Evolutionary conservation across 441 rosid genomes (phyloP).

Genomic region (Metrosideros polymorpha): DNA sequence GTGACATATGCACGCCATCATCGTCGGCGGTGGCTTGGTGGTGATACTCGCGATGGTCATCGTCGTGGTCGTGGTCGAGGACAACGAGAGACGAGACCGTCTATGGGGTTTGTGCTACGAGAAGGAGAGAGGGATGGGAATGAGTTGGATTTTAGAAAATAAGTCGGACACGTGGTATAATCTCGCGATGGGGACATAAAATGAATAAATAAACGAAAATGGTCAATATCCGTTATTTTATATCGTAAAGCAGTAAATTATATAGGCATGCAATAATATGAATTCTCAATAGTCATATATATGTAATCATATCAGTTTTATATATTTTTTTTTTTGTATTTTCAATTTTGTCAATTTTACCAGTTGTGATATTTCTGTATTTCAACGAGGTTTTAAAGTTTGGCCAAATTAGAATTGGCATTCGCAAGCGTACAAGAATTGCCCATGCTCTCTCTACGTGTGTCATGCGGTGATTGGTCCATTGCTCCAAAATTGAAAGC

Average conservation of each 20-base stretch:
- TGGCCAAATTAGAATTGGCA: background rate
- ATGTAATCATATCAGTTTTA: background rate
- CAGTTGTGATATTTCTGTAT: background rate
- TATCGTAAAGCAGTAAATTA: background rate
- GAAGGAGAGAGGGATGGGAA: background rate
- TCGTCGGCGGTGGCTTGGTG: background rate
- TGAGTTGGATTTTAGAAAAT: background rate
- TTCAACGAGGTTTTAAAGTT: background rate
- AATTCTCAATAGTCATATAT: background rate
- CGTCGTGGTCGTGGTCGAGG: background rate
- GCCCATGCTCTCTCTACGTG: conserved; percentile 9
- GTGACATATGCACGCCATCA: background rate
- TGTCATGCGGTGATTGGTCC: background rate
- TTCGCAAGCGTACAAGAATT: conserved; percentile 3
- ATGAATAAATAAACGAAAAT: background rate
- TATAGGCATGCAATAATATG: background rate
- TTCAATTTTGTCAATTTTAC: background rate
- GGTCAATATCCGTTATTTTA: too few relatives aligned
- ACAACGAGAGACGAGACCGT: background rate
- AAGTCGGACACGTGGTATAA: background rate
- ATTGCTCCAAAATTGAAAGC: background rate
- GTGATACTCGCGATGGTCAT: background rate
- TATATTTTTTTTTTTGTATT: background rate
- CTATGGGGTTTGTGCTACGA: background rate
- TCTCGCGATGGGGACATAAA: background rate